These are phyloP conservation scores for Escovopsis sp. DNA, from an alignment of 2,329 filamentous ascomycete genomes.

Conservation along the genomic window DNA sequence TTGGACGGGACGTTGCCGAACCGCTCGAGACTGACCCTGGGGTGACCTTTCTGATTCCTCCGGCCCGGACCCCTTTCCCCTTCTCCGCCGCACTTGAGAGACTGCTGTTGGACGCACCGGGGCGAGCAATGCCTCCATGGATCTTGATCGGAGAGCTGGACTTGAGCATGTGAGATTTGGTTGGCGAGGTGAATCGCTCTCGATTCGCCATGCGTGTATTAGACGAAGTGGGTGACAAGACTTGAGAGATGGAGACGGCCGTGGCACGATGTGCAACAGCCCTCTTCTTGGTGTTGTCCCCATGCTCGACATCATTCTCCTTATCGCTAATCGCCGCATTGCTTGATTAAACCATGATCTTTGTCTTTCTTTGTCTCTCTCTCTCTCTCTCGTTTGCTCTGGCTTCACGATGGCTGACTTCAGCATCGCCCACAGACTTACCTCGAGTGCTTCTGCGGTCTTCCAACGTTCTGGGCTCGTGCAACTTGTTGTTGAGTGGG, in stretches of 20 bases:
- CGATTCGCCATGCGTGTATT: slow-evolving; percentile 53
- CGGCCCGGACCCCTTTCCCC: slow-evolving; percentile 38
- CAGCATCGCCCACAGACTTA: slow-evolving; percentile 18
- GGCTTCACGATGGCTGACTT: slow-evolving; percentile 2
- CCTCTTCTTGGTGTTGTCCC: slow-evolving; percentile 57
- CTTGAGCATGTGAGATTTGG: slow-evolving; percentile 41
- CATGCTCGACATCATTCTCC: slow-evolving; percentile 50
- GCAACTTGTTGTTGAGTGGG: slow-evolving; percentile 12
- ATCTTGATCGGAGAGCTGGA: slow-evolving; percentile 49
- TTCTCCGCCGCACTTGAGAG: slow-evolving; percentile 45
- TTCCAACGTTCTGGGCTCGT: slow-evolving; percentile 10
- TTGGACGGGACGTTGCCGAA: slow-evolving; percentile 11
- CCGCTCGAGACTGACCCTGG: slow-evolving; percentile 26
- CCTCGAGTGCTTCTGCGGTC: slow-evolving; percentile 35
- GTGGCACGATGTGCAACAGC: slow-evolving; percentile 28
- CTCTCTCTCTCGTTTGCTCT: too few species aligned
- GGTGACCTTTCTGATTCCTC: slow-evolving; percentile 30
- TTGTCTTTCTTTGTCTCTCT: too few species aligned
- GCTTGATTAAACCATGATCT: slow-evolving; percentile 37
- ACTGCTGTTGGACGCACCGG: slow-evolving; percentile 26
- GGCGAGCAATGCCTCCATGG: slow-evolving; percentile 23
- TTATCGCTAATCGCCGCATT: slow-evolving; percentile 55
- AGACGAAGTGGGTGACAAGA: slow-evolving; percentile 69
- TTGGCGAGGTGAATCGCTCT: slow-evolving; percentile 32
- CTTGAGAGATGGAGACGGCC: slow-evolving; percentile 31